Conservation (phyloP, 1,139 yeast genomes). For the Barnettozyma hawaiiensis region DNA sequence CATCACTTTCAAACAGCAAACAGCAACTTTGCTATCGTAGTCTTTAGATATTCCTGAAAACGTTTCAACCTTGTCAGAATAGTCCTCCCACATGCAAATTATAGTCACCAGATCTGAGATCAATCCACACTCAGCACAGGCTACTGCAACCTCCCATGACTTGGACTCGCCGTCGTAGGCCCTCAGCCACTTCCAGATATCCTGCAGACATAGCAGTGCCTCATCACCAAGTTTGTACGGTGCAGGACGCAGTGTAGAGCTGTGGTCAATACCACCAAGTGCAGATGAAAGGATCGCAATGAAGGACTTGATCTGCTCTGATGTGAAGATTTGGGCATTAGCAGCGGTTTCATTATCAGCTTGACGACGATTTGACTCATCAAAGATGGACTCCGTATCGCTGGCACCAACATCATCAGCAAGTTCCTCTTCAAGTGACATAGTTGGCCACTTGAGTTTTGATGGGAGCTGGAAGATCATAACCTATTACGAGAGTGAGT, state of each 20-base stretch:
- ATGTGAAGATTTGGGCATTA: slow-evolving; percentile 9
- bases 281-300: slow-evolving; percentile 72
- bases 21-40: slow-evolving; percentile 54
- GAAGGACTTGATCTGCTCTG: slow-evolving; percentile 43
- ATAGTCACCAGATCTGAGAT: slow-evolving; percentile 76
- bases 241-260: slow-evolving; percentile 38
- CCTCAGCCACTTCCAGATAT: slow-evolving; percentile 80
- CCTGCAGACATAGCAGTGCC: slow-evolving; percentile 65
- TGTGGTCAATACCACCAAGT: slow-evolving; percentile 71
- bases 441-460: not conserved
- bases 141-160: slow-evolving; percentile 77
- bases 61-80: slow-evolving; percentile 25
- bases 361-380: not conserved
- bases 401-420: slow-evolving; percentile 13
- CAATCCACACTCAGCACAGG: slow-evolving; percentile 77
- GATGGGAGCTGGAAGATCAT: not conserved
- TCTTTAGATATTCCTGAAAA: slow-evolving; percentile 27
- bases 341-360: not conserved
- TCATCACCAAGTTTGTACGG: slow-evolving; percentile 85
- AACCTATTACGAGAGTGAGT: too few species aligned
- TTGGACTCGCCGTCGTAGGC: slow-evolving; percentile 71
- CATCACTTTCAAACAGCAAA: slow-evolving; percentile 69
- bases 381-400: slow-evolving; percentile 5
- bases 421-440: slow-evolving; percentile 14
- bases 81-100: slow-evolving; percentile 66